Evolutionary conservation across 768 basidiomycete genomes (phyloP), one percentile per base, ranked within the genome.

Genomic region (Tricholomella constricta): DNA sequence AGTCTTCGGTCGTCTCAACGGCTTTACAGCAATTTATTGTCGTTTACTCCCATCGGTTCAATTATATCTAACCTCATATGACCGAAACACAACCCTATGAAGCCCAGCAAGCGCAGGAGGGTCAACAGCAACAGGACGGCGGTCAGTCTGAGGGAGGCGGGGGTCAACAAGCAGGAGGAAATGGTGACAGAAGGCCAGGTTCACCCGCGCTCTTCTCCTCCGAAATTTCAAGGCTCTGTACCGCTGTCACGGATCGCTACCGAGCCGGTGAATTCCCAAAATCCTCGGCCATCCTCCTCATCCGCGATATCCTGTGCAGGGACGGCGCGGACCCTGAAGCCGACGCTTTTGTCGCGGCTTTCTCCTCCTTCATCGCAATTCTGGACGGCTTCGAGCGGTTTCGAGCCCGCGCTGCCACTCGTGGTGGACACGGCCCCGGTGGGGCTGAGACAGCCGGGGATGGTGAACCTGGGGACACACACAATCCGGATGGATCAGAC

Each of bases 361-460:
- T 48, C 20, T 11, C 34, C 5, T 48, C 36, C 17, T 48, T 37
- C 22, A 7, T 48, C 25, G 34, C 47, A 4, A 48, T 38, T 12
- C 34, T 48, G 3, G 47, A 48, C 34, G 35, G 47, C 4, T 48
- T 37, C 19, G 37, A 48, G 23, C 19, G 47, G 2, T 48, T 48
- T 22, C 22, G 47, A n/a, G 23, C 8, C 19, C 1, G 2, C 4
- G 34, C 47, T 6, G 25, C 34, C 5, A 14, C 20, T 9, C 23
- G 27, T 14, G 34, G 35, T 19, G 22, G 20, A 17, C 23, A 19
- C 3, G 4, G 6, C 6, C n/a, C 5, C 6, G 15, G 6, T 31
- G 37, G 22, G 23, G 19, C 15, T 8, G 43, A 10, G 11, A 14
- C 5, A 6, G 37, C 47, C 3, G 11, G 11, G 2, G 19, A 36